These are phyloP conservation scores for Kluyveromyces aestuarii DNA, from an alignment of 805 yeast genomes.

Conservation along the genomic window DNA sequence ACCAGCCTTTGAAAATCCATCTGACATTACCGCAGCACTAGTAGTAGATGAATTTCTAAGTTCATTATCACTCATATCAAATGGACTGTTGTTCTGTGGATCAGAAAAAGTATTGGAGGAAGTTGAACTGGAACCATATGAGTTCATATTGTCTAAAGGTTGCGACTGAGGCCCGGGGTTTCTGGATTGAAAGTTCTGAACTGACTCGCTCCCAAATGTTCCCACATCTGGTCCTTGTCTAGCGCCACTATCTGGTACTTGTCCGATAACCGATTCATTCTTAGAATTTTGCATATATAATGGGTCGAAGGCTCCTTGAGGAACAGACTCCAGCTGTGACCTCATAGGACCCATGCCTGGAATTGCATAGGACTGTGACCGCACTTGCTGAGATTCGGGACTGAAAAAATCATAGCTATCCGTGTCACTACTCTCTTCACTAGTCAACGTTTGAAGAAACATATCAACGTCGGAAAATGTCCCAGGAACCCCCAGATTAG, in stretches of 20 bases:
- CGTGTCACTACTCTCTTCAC: constrained; percentile 7
- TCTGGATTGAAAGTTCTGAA: not conserved
- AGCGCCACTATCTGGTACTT: not conserved
- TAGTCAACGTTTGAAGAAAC: constrained; percentile 7
- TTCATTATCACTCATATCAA: constrained; percentile 7
- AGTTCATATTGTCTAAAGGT: constrained; percentile 4
- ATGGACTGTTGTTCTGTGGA: constrained; percentile 5
- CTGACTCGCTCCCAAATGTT: not conserved
- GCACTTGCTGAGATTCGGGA: not conserved
- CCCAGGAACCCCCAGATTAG: constrained; percentile 1
- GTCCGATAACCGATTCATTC: not conserved
- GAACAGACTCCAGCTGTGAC: constrained; percentile 1
- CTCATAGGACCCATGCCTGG: not conserved
- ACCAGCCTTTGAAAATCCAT: not conserved
- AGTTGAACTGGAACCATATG: constrained; percentile 1
- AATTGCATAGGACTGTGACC: not conserved
- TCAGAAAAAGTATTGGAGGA: not conserved
- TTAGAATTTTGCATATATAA: not conserved
- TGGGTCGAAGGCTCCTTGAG: constrained; percentile 1
- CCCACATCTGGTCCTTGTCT: not conserved
- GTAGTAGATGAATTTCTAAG: not conserved
- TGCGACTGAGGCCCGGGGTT: not conserved
- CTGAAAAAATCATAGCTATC: constrained; percentile 2
- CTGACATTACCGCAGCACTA: not conserved
- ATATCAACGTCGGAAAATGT: constrained; percentile 4